Evolutionary conservation across 306 rosid genomes (phyloP).

Genomic region (Ormosia semicastrata): DNA sequence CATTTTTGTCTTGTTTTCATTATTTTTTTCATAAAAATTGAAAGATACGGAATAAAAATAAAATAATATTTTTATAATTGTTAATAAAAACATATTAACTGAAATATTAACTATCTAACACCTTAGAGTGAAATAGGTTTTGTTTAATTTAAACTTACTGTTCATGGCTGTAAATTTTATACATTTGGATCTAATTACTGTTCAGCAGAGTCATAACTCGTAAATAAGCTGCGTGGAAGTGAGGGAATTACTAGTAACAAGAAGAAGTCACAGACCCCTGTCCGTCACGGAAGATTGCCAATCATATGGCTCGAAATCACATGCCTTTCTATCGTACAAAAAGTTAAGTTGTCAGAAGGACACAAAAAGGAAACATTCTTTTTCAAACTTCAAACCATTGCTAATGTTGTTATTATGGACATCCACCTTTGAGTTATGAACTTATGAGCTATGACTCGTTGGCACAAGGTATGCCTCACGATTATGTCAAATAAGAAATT

Average conservation of each 20-base stretch:
- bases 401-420: background rate
- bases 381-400: background rate
- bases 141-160: too few species aligned
- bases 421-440: background rate
- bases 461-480: background rate
- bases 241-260: conserved; percentile 8
- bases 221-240: background rate
- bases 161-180: background rate
- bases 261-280: background rate
- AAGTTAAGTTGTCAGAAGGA: background rate
- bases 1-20: too few species aligned
- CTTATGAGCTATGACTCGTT: background rate
- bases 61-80: too few species aligned
- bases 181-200: background rate
- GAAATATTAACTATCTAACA: too few species aligned
- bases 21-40: too few species aligned
- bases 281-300: background rate
- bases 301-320: conserved; percentile 29
- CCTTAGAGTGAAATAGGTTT: too few species aligned
- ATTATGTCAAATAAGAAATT: background rate
- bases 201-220: background rate
- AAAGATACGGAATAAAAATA: too few species aligned
- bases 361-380: conserved; percentile 20
- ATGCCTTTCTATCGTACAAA: conserved; percentile 19
- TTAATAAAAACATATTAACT: too few species aligned